These are phyloP conservation scores for Saccharomycopsis synnaedendra DNA, from an alignment of 805 yeast species.

Conservation along the genomic window DNA sequence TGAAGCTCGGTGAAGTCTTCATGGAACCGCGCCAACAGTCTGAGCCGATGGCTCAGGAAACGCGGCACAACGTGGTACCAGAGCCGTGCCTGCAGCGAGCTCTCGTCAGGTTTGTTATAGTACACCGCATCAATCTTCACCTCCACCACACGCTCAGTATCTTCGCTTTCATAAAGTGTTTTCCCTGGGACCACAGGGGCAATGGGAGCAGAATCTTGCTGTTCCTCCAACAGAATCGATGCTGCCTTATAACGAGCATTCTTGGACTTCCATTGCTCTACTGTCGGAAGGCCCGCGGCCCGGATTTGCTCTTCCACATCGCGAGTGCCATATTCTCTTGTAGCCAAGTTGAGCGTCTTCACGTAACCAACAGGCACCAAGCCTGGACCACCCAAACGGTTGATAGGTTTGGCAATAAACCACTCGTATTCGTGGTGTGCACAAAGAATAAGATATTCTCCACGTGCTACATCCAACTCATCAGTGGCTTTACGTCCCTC, in stretches of 20 bases:
- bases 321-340: slow-evolving; percentile 41
- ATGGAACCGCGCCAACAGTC: slow-evolving; percentile 78
- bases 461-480: slow-evolving; percentile 73
- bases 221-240: slow-evolving; percentile 56
- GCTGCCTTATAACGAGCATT: slow-evolving; percentile 90
- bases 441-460: slow-evolving; percentile 84
- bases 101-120: slow-evolving; percentile 28
- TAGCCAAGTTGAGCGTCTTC: slow-evolving; percentile 66
- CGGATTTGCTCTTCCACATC: slow-evolving; percentile 47
- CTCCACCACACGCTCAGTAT: slow-evolving; percentile 18
- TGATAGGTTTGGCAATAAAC: slow-evolving; percentile 96
- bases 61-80: slow-evolving; percentile 72
- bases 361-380: slow-evolving; percentile 87
- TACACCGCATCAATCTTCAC: slow-evolving; percentile 52
- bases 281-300: slow-evolving; percentile 71
- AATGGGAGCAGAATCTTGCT: slow-evolving; percentile 20
- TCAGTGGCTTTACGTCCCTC: slow-evolving; percentile 67
- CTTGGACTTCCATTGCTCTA: slow-evolving; percentile 88
- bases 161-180: slow-evolving; percentile 13
- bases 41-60: slow-evolving; percentile 52
- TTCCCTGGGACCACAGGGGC: slow-evolving; percentile 3
- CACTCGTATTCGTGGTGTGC: slow-evolving; percentile 96
- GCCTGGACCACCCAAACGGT: slow-evolving; percentile 94
- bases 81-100: slow-evolving; percentile 64
- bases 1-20: slow-evolving; percentile 96